Evolutionary conservation across 2,329 filamentous ascomycete species (phyloP).

Genomic region (Escovopsis weberi): DNA sequence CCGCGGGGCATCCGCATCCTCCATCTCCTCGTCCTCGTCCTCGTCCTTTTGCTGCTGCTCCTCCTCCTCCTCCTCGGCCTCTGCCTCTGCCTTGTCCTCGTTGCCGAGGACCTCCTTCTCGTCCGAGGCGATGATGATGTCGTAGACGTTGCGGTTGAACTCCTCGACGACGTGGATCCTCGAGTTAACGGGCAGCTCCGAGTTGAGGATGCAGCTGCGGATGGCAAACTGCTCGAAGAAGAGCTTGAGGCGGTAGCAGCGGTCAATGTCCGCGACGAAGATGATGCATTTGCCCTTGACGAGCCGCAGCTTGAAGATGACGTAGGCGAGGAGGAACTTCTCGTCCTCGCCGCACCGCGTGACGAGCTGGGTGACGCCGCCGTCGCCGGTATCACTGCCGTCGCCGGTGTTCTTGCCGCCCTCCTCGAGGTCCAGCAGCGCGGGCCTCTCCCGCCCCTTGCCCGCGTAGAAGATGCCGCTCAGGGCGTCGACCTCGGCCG

Average conservation of each 20-base stretch:
- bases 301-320: slow-evolving; percentile 88
- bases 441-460: slow-evolving; percentile 53
- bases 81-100: slow-evolving; percentile 30
- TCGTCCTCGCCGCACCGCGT: slow-evolving; percentile 92
- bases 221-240: slow-evolving; percentile 97
- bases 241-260: slow-evolving; percentile 80
- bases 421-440: slow-evolving; percentile 69
- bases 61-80: slow-evolving; percentile 22
- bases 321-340: slow-evolving; percentile 84
- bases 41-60: too few species aligned
- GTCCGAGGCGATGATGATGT: slow-evolving; percentile 94
- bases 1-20: too few species aligned
- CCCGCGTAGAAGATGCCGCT: slow-evolving; percentile 69
- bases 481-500: slow-evolving; percentile 70
- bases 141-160: slow-evolving; percentile 93
- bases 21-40: slow-evolving; percentile 10
- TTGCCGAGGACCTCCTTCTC: slow-evolving; percentile 72
- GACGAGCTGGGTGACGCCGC: slow-evolving; percentile 72
- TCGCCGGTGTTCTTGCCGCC: too few species aligned
- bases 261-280: slow-evolving; percentile 69
- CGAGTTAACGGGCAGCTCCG: slow-evolving; percentile 84
- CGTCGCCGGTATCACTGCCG: slow-evolving; percentile 63
- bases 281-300: slow-evolving; percentile 77
- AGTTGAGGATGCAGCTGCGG: slow-evolving; percentile 84
- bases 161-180: slow-evolving; percentile 90